Evolutionary conservation across 306 rosid genomes (phyloP), one percentile per base, ranked within the genome.

Genomic region (Pterocarpus macrocarpus): DNA sequence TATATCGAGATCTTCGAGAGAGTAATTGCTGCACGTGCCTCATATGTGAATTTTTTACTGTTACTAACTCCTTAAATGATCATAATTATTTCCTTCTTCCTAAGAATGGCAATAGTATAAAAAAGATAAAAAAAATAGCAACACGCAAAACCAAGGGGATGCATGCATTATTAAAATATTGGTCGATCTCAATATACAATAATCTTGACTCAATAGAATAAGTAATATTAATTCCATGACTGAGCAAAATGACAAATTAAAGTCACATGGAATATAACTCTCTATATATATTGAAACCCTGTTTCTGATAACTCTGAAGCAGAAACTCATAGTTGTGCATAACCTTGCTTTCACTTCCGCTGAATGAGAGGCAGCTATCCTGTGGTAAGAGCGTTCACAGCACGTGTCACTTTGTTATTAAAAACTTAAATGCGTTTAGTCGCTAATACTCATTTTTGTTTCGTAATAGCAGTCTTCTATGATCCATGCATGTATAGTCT

Each of bases 341-440:
- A 36, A 7, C 12, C 52, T 47, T 47, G 14, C 52, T 12, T 47
- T 47, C 8, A 5, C 5, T 38, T 44, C 10, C 28, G 28, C 28
- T 1, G 28, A 22, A 22, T 22, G 28, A 22, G 1, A 22, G 28
- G 28, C 28, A 22, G 28, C 28, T 22, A 22, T 22, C 28, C 28
- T 22, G 28, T 22, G 28, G 28, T 22, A 47, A 2, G 10, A 47
- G 52, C 13, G 12, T 45, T 11, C 52, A 45, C 52, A 45, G 9
- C 52, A 41, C 52, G 15, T 2, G 2, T 47, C 52, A 8, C 14
- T 69, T 59, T 47, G 15, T 15, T 13, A 22, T 14, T 41, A 5
- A 7, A 74, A 44, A 33, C 6, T 62, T 69, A 56, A 41, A 88
- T 85, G 84, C 88, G 87, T 82, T 80, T 65, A 22, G 87, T 67